Percentiles rank a stretch among this genome's conserved stretches.
These are phyloP conservation scores for Hericium coralloides DNA, from an alignment of 768 basidiomycete species.

Conservation along the genomic window DNA sequence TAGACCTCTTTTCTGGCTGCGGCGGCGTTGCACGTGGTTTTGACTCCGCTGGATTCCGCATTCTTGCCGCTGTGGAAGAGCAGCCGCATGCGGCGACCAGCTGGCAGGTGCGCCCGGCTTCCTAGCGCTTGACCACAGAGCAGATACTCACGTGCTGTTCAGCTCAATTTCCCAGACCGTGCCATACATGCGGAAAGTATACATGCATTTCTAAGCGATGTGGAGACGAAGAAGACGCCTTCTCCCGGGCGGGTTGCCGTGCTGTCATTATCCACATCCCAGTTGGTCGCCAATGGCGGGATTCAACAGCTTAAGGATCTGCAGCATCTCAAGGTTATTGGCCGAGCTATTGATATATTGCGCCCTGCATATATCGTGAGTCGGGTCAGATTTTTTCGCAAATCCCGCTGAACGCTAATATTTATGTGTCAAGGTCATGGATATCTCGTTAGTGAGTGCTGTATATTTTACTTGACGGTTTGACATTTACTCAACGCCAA, in stretches of 20 bases:
- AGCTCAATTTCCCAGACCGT: not conserved
- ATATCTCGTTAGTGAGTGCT: not conserved
- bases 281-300: not conserved
- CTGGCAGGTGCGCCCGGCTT: not conserved
- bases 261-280: not conserved
- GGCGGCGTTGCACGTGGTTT: not conserved
- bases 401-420: not conserved
- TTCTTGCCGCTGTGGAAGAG: not conserved
- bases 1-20: not conserved
- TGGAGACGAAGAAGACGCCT: not conserved
- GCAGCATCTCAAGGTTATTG: not conserved
- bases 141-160: not conserved
- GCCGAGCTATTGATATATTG: not conserved
- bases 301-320: not conserved
- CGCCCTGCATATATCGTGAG: not conserved
- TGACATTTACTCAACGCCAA: not conserved
- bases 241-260: not conserved
- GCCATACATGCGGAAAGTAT: not conserved
- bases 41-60: not conserved
- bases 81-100: not conserved
- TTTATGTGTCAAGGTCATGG: not conserved
- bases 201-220: not conserved
- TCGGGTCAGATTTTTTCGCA: not conserved
- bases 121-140: not conserved
- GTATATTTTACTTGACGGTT: not conserved